Percentiles rank a stretch among this genome's conserved stretches.
These are phyloP conservation scores for Aphanomyces astaci DNA, from an alignment of 352 stramenopile species.

Conservation along the genomic window DNA sequence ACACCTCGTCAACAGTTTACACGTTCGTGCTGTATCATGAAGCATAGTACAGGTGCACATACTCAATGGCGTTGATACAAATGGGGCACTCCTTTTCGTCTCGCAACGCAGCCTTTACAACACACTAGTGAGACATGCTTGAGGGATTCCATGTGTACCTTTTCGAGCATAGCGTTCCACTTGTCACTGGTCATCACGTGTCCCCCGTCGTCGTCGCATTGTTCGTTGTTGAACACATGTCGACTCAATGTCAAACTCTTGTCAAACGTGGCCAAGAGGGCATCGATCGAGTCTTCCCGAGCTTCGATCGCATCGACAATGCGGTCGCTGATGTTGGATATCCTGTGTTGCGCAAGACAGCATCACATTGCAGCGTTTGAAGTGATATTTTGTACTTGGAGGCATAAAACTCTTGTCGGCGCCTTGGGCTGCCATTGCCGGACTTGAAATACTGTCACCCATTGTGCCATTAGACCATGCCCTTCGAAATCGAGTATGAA, in stretches of 20 bases:
- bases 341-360: too few relatives aligned
- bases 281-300: constrained; percentile 73
- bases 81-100: constrained; percentile 70
- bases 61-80: constrained; percentile 70
- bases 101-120: constrained; percentile 33
- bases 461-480: constrained; percentile 7
- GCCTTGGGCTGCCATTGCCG: constrained; percentile 46
- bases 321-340: constrained; percentile 46
- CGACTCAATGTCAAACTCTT: constrained; percentile 55
- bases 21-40: background rate
- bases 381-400: constrained; percentile 51
- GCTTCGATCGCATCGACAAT: constrained; percentile 50
- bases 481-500: background rate
- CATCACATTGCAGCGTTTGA: too few relatives aligned
- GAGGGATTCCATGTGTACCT: constrained; percentile 25
- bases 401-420: constrained; percentile 52
- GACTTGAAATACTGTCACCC: constrained; percentile 49
- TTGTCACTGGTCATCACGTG: constrained; percentile 27
- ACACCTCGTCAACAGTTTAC: too few relatives aligned
- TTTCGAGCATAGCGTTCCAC: constrained; percentile 37
- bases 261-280: constrained; percentile 69
- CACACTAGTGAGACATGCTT: background rate
- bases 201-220: background rate
- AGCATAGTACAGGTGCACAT: constrained; percentile 4
- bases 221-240: constrained; percentile 40